Conservation (phyloP, 345 rosid genomes). For the Triadica sebifera region DNA sequence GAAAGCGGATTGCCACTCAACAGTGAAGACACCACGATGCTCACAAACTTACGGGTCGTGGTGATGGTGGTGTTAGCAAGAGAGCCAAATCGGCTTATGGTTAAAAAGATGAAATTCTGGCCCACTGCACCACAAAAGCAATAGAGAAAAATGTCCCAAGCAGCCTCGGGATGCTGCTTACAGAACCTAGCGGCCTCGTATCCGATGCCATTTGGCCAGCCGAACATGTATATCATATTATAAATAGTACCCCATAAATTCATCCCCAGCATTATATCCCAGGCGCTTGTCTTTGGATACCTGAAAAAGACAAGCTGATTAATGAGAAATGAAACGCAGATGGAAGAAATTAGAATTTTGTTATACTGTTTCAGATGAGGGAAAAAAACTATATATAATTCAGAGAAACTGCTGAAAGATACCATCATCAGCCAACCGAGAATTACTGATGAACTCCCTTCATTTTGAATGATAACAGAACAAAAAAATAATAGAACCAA, state of each 20-base stretch:
- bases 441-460: neutral
- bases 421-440: neutral
- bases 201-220: slow-evolving; percentile 71
- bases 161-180: slow-evolving; percentile 84
- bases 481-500: neutral
- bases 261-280: slow-evolving; percentile 98
- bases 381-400: too few species aligned
- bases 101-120: slow-evolving; percentile 91
- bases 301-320: slow-evolving; percentile 31
- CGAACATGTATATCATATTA: slow-evolving; percentile 89
- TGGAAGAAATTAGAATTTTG: neutral
- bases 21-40: slow-evolving; percentile 84
- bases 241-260: slow-evolving; percentile 92
- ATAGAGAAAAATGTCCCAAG: slow-evolving; percentile 76
- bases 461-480: neutral
- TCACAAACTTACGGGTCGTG: slow-evolving; percentile 87
- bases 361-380: too few species aligned
- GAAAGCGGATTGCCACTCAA: slow-evolving; percentile 90
- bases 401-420: neutral
- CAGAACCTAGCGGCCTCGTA: slow-evolving; percentile 71
- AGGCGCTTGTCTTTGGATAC: slow-evolving; percentile 82
- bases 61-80: slow-evolving; percentile 92
- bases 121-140: slow-evolving; percentile 97
- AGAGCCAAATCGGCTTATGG: slow-evolving; percentile 90
- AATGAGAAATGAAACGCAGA: neutral